These are phyloP conservation scores for Verruconis gallopava DNA, from an alignment of 2,329 filamentous ascomycete genomes.

Conservation along the genomic window DNA sequence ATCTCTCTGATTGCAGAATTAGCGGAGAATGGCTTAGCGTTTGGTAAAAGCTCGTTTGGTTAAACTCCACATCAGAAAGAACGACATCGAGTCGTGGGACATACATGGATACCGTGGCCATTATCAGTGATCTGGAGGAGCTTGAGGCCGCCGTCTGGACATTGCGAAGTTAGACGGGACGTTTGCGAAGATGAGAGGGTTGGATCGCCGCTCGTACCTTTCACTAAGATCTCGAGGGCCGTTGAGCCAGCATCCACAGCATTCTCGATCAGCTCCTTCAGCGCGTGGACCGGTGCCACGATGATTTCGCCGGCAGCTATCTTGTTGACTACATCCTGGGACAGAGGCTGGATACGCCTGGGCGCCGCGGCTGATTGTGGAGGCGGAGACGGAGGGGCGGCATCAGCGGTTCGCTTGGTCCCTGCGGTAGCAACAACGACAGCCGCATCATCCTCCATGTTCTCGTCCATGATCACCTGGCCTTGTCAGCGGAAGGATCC, in stretches of 20 bases:
- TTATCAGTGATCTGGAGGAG: conserved; percentile 96
- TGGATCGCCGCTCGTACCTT: conserved; percentile 34
- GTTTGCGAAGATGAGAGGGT: too few species aligned
- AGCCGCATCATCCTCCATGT: conserved; percentile 1
- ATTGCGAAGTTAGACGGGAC: too few species aligned
- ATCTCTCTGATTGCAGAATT: conserved; percentile 77
- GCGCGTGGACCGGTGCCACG: conserved; percentile 84
- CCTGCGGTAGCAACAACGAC: conserved; percentile 19
- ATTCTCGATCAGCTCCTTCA: conserved; percentile 96
- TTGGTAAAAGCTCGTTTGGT: too few species aligned
- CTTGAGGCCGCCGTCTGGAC: conserved; percentile 75
- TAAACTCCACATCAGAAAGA: too few species aligned
- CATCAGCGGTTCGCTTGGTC: conserved; percentile 38
- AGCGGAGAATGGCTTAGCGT: too few species aligned
- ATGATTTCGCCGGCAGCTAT: conserved; percentile 98
- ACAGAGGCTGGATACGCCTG: conserved; percentile 57
- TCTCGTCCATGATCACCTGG: conserved; percentile 3
- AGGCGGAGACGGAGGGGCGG: conserved; percentile 18
- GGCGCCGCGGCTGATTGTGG: conserved; percentile 23
- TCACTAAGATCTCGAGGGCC: conserved; percentile 76
- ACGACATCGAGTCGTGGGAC: too few species aligned
- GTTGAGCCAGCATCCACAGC: conserved; percentile 95
- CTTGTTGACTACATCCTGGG: conserved; percentile 92
- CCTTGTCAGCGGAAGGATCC: background rate
- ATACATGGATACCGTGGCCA: conserved; percentile 83